Evolutionary conservation across 768 basidiomycete species (phyloP), one percentile per base, ranked within the genome.

Genomic region (Chlorophyllum brunneum): DNA sequence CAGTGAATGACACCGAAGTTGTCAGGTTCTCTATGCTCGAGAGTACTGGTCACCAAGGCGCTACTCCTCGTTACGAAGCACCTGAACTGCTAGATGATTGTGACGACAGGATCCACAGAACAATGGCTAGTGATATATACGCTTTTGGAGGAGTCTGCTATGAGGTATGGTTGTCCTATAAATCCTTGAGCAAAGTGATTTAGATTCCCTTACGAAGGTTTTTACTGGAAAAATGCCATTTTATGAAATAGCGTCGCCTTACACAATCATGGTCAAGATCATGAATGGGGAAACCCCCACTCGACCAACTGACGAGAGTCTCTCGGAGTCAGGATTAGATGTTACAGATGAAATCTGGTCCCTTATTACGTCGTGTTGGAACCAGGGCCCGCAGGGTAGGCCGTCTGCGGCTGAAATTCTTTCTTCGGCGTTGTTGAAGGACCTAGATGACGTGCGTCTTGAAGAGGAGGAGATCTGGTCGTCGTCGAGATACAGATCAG

Each of bases 141-240:
- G 47, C 56, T 5, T 50, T 54, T 30, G 51, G 47, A 1, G 51
- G 56, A 26, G 56, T 57, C 3, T 57, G 36, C 52, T 57, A 57
- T 39, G 56, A 57, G 52, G 56, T 57, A n/a, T 11, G 34, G 13
- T 9, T 15, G 36, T 48, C 36, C 18, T 4, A n/a, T n/a, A n/a
- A n/a, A n/a, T n/a, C n/a, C n/a, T n/a, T n/a, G n/a, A n/a, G n/a
- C n/a, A n/a, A n/a, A n/a, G n/a, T n/a, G n/a, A n/a, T n/a, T n/a
- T n/a, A n/a, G n/a, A n/a, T n/a, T n/a, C n/a, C n/a, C n/a, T n/a
- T n/a, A 33, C 18, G 13, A 7, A 57, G 56, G 36, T 54, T 13
- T 54, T 54, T 29, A 57, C 56, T 16, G 61, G 58, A 18, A 53
- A 56, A 5, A 37, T 61, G 11, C 64, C 64, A 3, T 65, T 63